phyloP scores from a whole-genome alignment of 495 filamentous ascomycete species.

The Bacidia rubella region DNA sequence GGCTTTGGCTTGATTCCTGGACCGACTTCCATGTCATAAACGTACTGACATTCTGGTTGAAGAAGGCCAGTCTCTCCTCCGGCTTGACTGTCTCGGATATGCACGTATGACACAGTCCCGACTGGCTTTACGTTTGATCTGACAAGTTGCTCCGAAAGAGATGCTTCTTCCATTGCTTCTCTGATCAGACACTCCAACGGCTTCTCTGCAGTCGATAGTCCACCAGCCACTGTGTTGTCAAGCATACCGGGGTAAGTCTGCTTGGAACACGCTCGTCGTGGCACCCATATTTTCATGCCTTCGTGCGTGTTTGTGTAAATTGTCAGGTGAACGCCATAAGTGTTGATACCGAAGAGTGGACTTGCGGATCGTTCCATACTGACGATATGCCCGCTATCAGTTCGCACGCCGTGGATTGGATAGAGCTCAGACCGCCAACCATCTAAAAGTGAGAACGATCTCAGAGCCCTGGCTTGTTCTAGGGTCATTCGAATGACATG shows the following conservation, averaged over 20 bases:
- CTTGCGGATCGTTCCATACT: constrained; percentile 68
- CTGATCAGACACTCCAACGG: constrained; percentile 70
- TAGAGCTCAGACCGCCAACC: constrained; percentile 89
- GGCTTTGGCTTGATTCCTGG: constrained; percentile 54
- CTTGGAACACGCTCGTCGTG: constrained; percentile 59
- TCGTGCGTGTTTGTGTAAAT: constrained; percentile 49
- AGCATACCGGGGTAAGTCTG: constrained; percentile 77
- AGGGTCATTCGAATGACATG: constrained; percentile 43
- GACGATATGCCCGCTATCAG: constrained; percentile 47
- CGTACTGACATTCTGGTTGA: constrained; percentile 84
- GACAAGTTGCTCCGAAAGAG: constrained; percentile 59
- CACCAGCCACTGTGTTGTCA: constrained; percentile 90
- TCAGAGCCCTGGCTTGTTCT: constrained; percentile 45
- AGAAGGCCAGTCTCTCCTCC: constrained; percentile 79
- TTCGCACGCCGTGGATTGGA: constrained; percentile 53
- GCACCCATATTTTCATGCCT: constrained; percentile 72
- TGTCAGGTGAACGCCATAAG: constrained; percentile 85
- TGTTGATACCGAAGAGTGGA: constrained; percentile 72
- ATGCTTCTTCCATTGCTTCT: constrained; percentile 81
- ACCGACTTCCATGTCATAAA: constrained; percentile 77
- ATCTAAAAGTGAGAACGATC: constrained; percentile 54
- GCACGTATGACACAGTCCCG: constrained; percentile 75
- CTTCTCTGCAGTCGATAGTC: constrained; percentile 64
- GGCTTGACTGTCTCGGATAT: constrained; percentile 60
- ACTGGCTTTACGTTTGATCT: constrained; percentile 38